Base-by-base conservation (phyloP, 352 stramenopile genomes). In the Globisporangium camurandrum region DNA sequence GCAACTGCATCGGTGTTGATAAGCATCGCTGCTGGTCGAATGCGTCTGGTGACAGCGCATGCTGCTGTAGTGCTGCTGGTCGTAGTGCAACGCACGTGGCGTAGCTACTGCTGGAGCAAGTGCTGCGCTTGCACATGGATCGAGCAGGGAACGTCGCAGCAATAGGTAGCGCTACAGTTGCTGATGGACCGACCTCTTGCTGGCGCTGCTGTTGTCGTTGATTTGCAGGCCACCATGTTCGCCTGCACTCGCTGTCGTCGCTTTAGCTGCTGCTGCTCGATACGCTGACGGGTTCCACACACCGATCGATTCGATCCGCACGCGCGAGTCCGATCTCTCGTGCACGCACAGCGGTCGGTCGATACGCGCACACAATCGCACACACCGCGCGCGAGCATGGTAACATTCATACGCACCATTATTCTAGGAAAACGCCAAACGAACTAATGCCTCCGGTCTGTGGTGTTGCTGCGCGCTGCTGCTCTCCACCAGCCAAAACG, bases 401-500 rank as follows among this genome's bases (percentile, higher is more conserved):
- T n/a, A n/a, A n/a, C n/a, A n/a, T n/a, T n/a, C n/a, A 22, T 27
- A 73, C 77, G 56, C 65, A 89, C 78, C 78, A 89, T 89, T 84
- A 73, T 71, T 84, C 68, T 74, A 82, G 72, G 71, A 71, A 86
- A 86, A 86, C 72, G 78, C 78, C 62, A 89, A 89, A 89, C 78
- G 75, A 83, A 89, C 71, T 86, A 84, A 75, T 79, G 69, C 58
- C 38, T 59, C n/a, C n/a, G n/a, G n/a, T n/a, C n/a, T n/a, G n/a
- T n/a, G n/a, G n/a, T n/a, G n/a, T 41, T 19, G 36, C 27, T 28
- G 20, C 11, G 8, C 24, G 20, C 37, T 40, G 54, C 34, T 56
- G 57, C 65, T 67, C 62, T 66, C 75, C 46, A 49, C 65, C 31
- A 38, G 11, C 2, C 8, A 24, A 24, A 40, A 19, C 16, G 5